Evolutionary conservation across 352 stramenopile species (phyloP), one percentile per base, ranked within the genome.

Genomic region (Globisporangium solare): DNA sequence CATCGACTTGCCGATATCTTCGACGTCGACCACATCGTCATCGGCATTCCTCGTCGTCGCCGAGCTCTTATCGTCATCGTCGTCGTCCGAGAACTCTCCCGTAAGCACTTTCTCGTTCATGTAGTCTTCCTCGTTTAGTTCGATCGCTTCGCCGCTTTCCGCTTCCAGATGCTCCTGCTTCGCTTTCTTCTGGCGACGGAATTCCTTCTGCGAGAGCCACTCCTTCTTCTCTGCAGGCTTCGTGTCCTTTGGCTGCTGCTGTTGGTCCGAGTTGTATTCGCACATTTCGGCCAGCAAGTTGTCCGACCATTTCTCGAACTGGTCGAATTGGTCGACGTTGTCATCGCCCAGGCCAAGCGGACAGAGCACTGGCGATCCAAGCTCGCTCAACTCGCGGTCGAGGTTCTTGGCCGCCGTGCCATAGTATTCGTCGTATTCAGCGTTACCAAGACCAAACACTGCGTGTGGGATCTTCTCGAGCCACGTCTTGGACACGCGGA

Each of bases 381-480:
- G 59, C 21, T 74, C 63, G 8, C 40, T 66, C 42, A 97, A 58
- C 24, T 88, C 63, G 14, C 61, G 60, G 58, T 92, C 76, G 42
- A 95, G 50, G 17, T 85, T 67, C 68, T 89, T 91, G 15, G 87
- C 88, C 6, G 86, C 84, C 17, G 78, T 90, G 48, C 79, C 83
- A 56, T 91, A 95, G 68, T 89, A 56, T 53, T 96, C 88, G 57
- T 94, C 88, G 58, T 96, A 97, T 66, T 94, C 87, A 17, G 76
- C 73, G 60, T 92, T 96, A 55, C 88, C 88, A 31, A 96, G 70
- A 8, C 87, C 88, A 52, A 95, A 94, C 3, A 95, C 83, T 0
- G 83, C 86, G 64, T 95, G 88, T 27, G 64, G 67, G 1, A 88
- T 68, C 20, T 75, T 73, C n/a, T 65, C 67, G 10, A 97, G 71